Evolutionary conservation across 139 green algal species (phyloP).

Genomic region (Micractinium conductrix): DNA sequence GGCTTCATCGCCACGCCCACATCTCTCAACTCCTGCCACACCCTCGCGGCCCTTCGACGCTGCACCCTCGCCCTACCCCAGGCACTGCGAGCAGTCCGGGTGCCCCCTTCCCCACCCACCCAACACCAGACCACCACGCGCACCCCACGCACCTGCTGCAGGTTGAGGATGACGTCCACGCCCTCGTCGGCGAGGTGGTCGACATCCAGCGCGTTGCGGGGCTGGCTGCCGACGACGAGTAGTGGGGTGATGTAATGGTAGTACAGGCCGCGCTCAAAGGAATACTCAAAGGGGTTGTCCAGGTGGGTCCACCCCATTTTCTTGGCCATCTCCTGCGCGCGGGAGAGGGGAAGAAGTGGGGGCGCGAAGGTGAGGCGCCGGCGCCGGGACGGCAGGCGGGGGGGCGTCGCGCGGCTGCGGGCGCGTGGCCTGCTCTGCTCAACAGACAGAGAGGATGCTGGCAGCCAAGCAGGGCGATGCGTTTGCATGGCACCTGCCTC

Average conservation of each 20-base stretch:
- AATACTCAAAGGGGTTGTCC: constrained; percentile 61
- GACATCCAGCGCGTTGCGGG: constrained; percentile 60
- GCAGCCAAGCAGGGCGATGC: too few species aligned
- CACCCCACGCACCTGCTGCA: constrained; percentile 68
- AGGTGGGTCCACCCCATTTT: constrained; percentile 58
- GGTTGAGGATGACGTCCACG: constrained; percentile 47
- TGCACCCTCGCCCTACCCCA: not conserved
- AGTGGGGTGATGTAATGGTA: constrained; percentile 69
- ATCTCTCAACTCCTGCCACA: not conserved
- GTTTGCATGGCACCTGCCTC: too few species aligned
- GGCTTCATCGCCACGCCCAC: too few species aligned
- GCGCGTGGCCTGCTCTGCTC: too few species aligned
- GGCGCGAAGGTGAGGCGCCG: not conserved
- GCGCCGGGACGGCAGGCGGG: too few species aligned
- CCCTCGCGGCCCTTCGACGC: not conserved
- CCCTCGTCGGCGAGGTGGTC: constrained; percentile 44
- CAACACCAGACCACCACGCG: too few species aligned
- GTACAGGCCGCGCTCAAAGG: constrained; percentile 73
- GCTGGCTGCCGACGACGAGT: constrained; percentile 72
- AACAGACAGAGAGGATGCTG: too few species aligned
- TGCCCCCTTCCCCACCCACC: too few species aligned
- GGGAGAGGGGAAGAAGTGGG: not conserved
- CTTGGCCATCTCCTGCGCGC: constrained; percentile 41
- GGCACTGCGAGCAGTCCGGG: too few species aligned
- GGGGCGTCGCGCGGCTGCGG: too few species aligned